Evolutionary conservation across 805 yeast genomes (phyloP).

Genomic region (Scheffersomyces stipitis): DNA sequence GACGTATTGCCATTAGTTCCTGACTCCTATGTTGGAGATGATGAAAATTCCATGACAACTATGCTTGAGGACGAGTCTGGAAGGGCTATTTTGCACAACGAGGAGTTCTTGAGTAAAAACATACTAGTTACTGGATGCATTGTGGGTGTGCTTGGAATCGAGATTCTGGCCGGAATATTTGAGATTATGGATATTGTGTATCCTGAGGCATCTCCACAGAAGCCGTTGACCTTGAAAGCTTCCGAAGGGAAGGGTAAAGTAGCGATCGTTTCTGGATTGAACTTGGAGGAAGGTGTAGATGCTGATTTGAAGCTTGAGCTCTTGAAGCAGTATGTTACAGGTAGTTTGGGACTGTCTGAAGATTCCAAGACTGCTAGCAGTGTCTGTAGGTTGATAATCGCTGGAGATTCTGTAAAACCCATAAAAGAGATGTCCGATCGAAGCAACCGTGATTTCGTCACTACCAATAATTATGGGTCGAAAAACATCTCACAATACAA

Average conservation of each 20-base stretch:
- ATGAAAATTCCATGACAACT: slow-evolving; percentile 55
- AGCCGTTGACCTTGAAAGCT: slow-evolving; percentile 21
- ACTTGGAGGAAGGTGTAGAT: slow-evolving; percentile 47
- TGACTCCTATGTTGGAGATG: slow-evolving; percentile 29
- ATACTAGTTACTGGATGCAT: slow-evolving; percentile 87
- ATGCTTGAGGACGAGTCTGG: slow-evolving; percentile 94
- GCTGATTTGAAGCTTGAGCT: slow-evolving; percentile 51
- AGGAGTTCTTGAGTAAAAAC: slow-evolving; percentile 49
- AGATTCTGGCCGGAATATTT: slow-evolving; percentile 77
- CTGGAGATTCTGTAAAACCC: slow-evolving; percentile 66
- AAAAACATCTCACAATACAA: slow-evolving; percentile 55
- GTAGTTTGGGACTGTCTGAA: slow-evolving; percentile 53
- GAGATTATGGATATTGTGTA: slow-evolving; percentile 77
- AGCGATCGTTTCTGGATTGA: slow-evolving; percentile 77
- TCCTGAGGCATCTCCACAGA: slow-evolving; percentile 66
- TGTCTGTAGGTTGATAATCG: slow-evolving; percentile 57
- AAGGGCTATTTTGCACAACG: slow-evolving; percentile 68
- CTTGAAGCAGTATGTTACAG: slow-evolving; percentile 67
- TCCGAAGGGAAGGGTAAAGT: slow-evolving; percentile 47
- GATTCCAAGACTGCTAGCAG: slow-evolving; percentile 24
- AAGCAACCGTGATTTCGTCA: slow-evolving; percentile 24
- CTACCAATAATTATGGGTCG: slow-evolving; percentile 48
- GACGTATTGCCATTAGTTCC: slow-evolving; percentile 47
- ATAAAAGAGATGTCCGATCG: slow-evolving; percentile 22
- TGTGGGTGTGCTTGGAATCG: slow-evolving; percentile 84